Conservation (phyloP, 495 filamentous ascomycete species). For the Lindgomyces ingoldianus region DNA sequence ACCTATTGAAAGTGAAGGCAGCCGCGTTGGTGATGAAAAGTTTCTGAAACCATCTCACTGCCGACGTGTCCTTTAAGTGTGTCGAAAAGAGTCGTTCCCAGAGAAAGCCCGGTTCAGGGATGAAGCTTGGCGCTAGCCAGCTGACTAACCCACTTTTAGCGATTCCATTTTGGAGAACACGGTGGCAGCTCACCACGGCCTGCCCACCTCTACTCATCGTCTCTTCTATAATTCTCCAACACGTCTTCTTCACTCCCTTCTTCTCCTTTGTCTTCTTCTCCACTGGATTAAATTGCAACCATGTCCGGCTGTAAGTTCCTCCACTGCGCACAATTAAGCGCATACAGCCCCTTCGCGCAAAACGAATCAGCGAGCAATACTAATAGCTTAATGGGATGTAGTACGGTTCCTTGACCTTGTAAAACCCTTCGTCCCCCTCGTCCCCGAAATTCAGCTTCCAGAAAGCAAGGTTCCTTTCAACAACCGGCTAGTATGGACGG, state of each 20-base stretch:
- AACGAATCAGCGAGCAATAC: slow-evolving; percentile 11
- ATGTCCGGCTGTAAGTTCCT: slow-evolving; percentile 60
- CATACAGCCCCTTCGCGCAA: slow-evolving; percentile 3
- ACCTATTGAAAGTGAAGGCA: background rate
- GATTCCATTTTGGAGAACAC: background rate
- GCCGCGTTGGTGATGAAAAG: background rate
- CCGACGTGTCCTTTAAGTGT: slow-evolving; percentile 4
- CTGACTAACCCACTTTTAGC: background rate
- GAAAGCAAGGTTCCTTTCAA: slow-evolving; percentile 97
- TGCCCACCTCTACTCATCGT: slow-evolving; percentile 8
- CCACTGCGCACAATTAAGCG: slow-evolving; percentile 19
- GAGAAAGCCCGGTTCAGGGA: slow-evolving; percentile 18
- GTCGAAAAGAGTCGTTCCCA: slow-evolving; percentile 2
- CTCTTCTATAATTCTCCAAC: background rate
- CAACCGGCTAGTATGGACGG: slow-evolving; percentile 99
- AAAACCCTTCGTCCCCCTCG: slow-evolving; percentile 98
- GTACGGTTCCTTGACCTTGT: slow-evolving; percentile 99
- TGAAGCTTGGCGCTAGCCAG: slow-evolving; percentile 13
- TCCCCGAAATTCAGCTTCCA: slow-evolving; percentile 96
- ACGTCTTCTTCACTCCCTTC: slow-evolving; percentile 17
- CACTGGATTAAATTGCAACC: slow-evolving; percentile 45
- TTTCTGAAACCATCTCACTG: background rate
- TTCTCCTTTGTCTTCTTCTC: slow-evolving; percentile 27
- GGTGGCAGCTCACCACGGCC: slow-evolving; percentile 6
- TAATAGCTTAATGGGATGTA: slow-evolving; percentile 47